phyloP scores from a whole-genome alignment of 139 green algal genomes.

The Asterochloris erici region DNA sequence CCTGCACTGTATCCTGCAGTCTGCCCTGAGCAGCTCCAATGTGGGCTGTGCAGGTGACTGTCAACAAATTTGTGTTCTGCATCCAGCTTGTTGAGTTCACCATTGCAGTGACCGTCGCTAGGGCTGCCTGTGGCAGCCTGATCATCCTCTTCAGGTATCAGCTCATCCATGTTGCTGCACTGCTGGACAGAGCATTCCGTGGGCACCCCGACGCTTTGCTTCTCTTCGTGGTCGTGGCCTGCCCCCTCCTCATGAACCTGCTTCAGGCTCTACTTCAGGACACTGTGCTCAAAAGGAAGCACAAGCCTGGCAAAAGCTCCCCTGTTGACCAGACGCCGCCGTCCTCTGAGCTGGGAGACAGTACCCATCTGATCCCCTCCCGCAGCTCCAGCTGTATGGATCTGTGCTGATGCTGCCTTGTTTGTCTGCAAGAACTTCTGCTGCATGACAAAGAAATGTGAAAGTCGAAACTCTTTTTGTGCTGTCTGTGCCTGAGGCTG shows the following conservation, averaged over 20 bases:
- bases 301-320: constrained; percentile 3
- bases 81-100: constrained; percentile 53
- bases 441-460: too few species aligned
- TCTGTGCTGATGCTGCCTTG: too few species aligned
- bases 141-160: constrained; percentile 8
- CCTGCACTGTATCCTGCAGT: too few species aligned
- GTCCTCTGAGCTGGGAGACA: too few species aligned
- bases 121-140: constrained; percentile 30
- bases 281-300: constrained; percentile 32
- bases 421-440: too few species aligned
- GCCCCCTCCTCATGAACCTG: constrained; percentile 58
- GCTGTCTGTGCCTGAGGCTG: too few species aligned
- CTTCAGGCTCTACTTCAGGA: constrained; percentile 36
- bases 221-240: constrained; percentile 54
- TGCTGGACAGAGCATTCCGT: constrained; percentile 43
- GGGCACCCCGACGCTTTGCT: constrained; percentile 42
- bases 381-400: too few species aligned
- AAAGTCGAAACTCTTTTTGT: too few species aligned
- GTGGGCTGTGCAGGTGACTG: constrained; percentile 26
- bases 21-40: too few species aligned
- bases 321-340: too few species aligned
- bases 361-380: too few species aligned
- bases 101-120: constrained; percentile 30
- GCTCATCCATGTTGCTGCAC: constrained; percentile 15
- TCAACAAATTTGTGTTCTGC: constrained; percentile 24